phyloP scores from a whole-genome alignment of 2,329 filamentous ascomycete species.

The Fonsecaea pugnacius region DNA sequence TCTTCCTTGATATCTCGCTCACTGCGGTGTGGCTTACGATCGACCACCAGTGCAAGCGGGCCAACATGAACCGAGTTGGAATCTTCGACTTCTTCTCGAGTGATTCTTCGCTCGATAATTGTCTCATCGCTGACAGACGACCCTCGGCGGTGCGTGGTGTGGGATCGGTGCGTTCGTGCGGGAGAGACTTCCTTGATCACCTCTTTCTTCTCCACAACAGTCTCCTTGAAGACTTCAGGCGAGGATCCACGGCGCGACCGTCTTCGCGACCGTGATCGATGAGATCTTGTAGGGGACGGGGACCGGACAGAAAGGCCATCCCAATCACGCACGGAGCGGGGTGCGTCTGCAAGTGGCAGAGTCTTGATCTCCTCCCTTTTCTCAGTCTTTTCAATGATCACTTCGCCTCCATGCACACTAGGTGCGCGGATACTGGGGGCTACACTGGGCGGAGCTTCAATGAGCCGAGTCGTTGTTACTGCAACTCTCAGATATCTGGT shows the following conservation, averaged over 20 bases:
- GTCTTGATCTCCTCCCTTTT: conserved; percentile 33
- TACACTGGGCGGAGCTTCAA: conserved; percentile 38
- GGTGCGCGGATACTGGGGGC: conserved; percentile 41
- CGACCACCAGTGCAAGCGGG: conserved; percentile 55
- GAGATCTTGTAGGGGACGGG: conserved; percentile 33
- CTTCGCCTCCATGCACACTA: conserved; percentile 44
- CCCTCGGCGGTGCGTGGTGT: conserved; percentile 40
- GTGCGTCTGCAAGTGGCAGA: conserved; percentile 38
- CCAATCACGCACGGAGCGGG: conserved; percentile 43
- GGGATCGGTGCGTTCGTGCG: conserved; percentile 33
- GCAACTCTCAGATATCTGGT: conserved; percentile 16
- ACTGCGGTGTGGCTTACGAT: conserved; percentile 53
- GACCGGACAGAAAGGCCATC: conserved; percentile 38
- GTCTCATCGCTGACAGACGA: conserved; percentile 45
- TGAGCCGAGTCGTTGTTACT: conserved; percentile 39
- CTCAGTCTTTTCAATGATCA: conserved; percentile 32
- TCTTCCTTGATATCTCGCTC: conserved; percentile 73
- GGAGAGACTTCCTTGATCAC: conserved; percentile 35
- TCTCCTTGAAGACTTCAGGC: conserved; percentile 33
- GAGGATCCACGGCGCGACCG: conserved; percentile 35
- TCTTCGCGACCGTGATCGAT: conserved; percentile 41
- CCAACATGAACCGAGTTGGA: conserved; percentile 52
- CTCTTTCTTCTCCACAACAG: conserved; percentile 36
- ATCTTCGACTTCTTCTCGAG: conserved; percentile 49
- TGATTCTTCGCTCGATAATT: conserved; percentile 42